Evolutionary conservation across 1,284 basidiomycete genomes (phyloP).

Genomic region (Ganoderma multipileum): DNA sequence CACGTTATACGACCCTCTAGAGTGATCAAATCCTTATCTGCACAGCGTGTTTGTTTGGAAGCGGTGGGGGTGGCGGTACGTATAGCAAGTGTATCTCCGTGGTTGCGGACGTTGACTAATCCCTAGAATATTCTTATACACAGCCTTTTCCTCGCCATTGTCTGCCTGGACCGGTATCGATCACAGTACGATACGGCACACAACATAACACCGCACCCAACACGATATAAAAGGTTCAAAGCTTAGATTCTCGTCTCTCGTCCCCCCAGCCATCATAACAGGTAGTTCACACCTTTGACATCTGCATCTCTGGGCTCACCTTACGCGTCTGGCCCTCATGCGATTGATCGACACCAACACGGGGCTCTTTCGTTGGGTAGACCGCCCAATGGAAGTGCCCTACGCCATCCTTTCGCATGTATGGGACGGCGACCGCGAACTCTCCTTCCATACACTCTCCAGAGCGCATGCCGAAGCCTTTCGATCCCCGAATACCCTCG

Average conservation of each 20-base stretch:
- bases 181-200: background rate
- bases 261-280: background rate
- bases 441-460: constrained; percentile 5
- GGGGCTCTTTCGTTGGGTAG: constrained; percentile 9
- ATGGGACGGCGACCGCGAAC: constrained; percentile 8
- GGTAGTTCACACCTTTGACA: background rate
- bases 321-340: background rate
- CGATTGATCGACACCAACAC: constrained; percentile 12
- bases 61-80: background rate
- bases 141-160: background rate
- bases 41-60: background rate
- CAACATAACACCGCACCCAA: background rate
- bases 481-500: background rate
- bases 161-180: background rate
- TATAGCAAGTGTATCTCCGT: background rate
- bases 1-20: background rate
- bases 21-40: background rate
- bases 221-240: background rate
- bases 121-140: background rate
- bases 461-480: background rate
- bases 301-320: background rate
- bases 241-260: background rate
- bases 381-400: constrained; percentile 3
- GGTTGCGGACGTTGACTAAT: background rate
- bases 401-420: constrained; percentile 16